Evolutionary conservation across 1,284 basidiomycete species (phyloP).

Genomic region (Lentinula novae-zelandiae): DNA sequence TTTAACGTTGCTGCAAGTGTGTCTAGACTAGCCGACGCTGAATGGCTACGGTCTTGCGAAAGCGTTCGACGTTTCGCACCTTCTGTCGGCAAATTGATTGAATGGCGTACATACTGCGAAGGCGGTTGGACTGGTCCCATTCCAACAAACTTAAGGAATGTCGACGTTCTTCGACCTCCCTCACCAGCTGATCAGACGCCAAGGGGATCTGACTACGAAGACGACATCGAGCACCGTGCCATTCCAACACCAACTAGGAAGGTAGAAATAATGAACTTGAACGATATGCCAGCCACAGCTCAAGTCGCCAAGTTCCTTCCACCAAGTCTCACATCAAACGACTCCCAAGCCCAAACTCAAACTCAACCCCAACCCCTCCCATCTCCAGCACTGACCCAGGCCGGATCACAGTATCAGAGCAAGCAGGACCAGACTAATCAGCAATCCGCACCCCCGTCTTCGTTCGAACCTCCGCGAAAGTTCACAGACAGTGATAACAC

Average conservation of each 20-base stretch:
- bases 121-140: constrained; percentile 62
- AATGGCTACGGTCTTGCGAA: constrained; percentile 74
- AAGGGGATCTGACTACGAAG: constrained; percentile 1
- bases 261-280: not conserved
- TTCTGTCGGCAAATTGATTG: constrained; percentile 60
- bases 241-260: not conserved
- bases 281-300: not conserved
- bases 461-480: constrained; percentile 33
- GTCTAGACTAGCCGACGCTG: constrained; percentile 67
- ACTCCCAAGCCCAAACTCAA: not conserved
- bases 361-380: not conserved
- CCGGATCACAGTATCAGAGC: constrained; percentile 3
- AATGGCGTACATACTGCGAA: constrained; percentile 71
- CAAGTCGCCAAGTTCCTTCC: not conserved
- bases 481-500: constrained; percentile 38
- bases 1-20: constrained; percentile 61
- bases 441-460: constrained; percentile 18
- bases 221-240: not conserved
- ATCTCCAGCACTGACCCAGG: not conserved
- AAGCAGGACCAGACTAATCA: not conserved
- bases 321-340: not conserved
- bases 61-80: constrained; percentile 61
- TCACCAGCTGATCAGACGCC: not conserved
- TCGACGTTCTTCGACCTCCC: constrained; percentile 20
- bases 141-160: constrained; percentile 50